Conservation (phyloP, 306 rosid genomes). For the Astragalus glycyphyllos region DNA sequence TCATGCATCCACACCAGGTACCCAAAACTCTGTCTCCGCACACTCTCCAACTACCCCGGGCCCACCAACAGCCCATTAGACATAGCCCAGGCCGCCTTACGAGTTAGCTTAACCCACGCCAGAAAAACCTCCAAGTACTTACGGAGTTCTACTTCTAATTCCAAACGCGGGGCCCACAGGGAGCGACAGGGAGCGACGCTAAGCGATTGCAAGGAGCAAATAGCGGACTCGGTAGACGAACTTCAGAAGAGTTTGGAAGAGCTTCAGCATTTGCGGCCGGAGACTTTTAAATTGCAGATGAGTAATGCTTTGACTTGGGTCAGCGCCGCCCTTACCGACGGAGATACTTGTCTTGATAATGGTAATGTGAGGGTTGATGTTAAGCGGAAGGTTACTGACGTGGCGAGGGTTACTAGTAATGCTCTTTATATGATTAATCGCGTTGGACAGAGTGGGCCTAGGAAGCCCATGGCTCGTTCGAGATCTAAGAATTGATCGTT, state of each 20-base stretch:
- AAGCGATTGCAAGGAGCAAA: conserved; percentile 73
- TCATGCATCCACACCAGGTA: conserved; percentile 74
- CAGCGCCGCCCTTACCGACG: conserved; percentile 81
- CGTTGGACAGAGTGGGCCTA: conserved; percentile 32
- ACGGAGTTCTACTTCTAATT: neutral
- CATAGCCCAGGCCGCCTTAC: conserved; percentile 65
- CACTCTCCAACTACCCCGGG: conserved; percentile 64
- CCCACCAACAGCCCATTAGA: conserved; percentile 60
- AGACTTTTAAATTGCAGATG: conserved; percentile 69
- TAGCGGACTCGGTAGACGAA: conserved; percentile 70
- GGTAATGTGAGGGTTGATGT: conserved; percentile 59
- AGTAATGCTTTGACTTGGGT: conserved; percentile 85
- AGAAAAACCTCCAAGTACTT: conserved; percentile 47
- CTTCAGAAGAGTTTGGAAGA: conserved; percentile 56
- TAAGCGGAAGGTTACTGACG: conserved; percentile 54
- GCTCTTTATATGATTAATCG: conserved; percentile 75
- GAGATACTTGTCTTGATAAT: conserved; percentile 77
- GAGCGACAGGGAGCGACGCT: conserved; percentile 54
- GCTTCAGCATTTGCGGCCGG: conserved; percentile 59
- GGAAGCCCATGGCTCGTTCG: conserved; percentile 10
- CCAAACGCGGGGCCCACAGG: neutral
- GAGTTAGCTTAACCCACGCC: conserved; percentile 63
- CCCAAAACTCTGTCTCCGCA: conserved; percentile 68
- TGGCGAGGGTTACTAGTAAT: conserved; percentile 70
- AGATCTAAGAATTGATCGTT: neutral